Base-by-base conservation (phyloP, 306 rosid genomes). In the Vicia faba region DNA sequence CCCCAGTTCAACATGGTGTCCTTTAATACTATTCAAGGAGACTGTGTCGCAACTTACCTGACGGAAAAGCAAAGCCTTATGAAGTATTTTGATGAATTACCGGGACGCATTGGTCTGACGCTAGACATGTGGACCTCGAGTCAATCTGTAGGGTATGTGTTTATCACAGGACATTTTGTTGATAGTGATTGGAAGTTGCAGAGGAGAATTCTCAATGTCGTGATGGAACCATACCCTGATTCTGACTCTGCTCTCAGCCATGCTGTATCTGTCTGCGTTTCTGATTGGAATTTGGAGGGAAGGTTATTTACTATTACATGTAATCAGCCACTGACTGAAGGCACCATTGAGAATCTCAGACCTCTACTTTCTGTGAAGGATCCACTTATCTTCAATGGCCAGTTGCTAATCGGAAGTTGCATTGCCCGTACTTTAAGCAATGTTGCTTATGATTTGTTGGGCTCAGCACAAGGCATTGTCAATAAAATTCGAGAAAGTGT, bases 221-320 rank as follows among this genome's bases (percentile, higher is more conserved):
- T 89, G 41, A 92, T 87, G 98, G 98, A 92, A 77, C 92, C 92
- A 29, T 92, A 81, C 76, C 95, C 95, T 2, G 89, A 92, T 73
- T 92, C 95, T 3, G 86, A 88, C 67, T 36, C 83, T 29, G 92
- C 89, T 43, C 71, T 89, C 55, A 83, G 87, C 75, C 95, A 92
- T 78, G 96, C 98, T 43, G 84, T 92, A 50, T 82, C 95, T 53
- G 96, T 61, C 62, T 92, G 98, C 73, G 81, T 92, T 74, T 80
- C 87, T 69, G 95, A 89, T 66, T 92, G 98, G 98, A 78, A 68
- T 79, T 74, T 92, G 79, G 91, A 89, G 63, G 84, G 86, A 59
- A 87, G 83, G 81, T 57, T 92, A 49, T 92, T 92, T 73, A 87
- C 96, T 26, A 64, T 92, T 56, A 92, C 95, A 38, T 75, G 73